These are phyloP conservation scores for Pleurotus ostreatus DNA, from an alignment of 768 basidiomycete species.

Conservation along the genomic window DNA sequence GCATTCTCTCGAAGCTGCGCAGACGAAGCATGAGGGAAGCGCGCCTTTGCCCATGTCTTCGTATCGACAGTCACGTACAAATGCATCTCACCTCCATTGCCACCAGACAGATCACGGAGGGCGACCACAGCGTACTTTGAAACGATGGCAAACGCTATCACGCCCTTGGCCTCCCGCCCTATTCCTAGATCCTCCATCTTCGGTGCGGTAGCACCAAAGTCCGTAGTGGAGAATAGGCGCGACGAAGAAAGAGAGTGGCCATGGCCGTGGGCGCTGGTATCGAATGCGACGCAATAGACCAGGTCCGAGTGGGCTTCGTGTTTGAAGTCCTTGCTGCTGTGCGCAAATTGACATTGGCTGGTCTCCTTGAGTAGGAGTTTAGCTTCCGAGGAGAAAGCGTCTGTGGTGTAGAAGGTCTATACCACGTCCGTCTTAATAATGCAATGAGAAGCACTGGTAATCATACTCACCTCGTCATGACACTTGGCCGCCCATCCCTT, in stretches of 20 bases:
- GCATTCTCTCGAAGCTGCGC: conserved; percentile 83
- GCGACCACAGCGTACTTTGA: conserved; percentile 92
- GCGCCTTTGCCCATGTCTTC: conserved; percentile 79
- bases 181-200: conserved; percentile 85
- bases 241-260: conserved; percentile 51
- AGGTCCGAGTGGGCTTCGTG: conserved; percentile 70
- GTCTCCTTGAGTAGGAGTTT: conserved; percentile 66
- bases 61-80: conserved; percentile 87
- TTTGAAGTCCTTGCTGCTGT: conserved; percentile 80
- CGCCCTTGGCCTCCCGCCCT: conserved; percentile 78
- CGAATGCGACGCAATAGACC: conserved; percentile 89
- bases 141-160: conserved; percentile 91
- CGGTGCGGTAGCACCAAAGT: conserved; percentile 70
- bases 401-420: conserved; percentile 86
- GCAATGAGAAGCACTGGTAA: not conserved
- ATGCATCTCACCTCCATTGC: conserved; percentile 65
- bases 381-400: conserved; percentile 67
- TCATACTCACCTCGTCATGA: conserved; percentile 61
- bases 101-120: conserved; percentile 60
- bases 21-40: conserved; percentile 87
- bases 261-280: conserved; percentile 43
- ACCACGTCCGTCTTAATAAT: conserved; percentile 10
- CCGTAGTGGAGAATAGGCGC: conserved; percentile 77
- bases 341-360: conserved; percentile 82
- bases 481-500: conserved; percentile 55